phyloP scores from a whole-genome alignment of 2,329 filamentous ascomycete genomes.

The Fusarium sp. region DNA sequence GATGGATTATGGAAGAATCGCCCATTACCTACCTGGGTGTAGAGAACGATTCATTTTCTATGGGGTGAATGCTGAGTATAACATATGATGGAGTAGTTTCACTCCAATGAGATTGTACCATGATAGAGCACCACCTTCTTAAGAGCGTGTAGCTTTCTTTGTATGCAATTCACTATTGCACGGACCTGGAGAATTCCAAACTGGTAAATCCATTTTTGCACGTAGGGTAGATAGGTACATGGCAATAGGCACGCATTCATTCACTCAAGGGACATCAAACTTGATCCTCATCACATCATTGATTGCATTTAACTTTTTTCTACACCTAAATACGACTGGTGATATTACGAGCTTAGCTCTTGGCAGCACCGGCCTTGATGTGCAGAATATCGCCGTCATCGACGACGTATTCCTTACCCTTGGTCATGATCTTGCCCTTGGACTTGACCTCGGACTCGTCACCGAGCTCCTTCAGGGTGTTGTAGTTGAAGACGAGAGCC shows the following conservation, averaged over 20 bases:
- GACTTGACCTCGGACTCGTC: slow-evolving; percentile 91
- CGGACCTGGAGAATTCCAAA: no score
- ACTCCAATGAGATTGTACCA: no score
- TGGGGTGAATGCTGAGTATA: background rate
- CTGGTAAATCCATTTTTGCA: no score
- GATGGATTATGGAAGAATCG: background rate
- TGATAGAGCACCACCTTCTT: no score
- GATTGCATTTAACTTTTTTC: slow-evolving; percentile 46
- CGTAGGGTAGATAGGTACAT: no score
- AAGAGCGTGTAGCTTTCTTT: no score
- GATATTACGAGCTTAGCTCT: slow-evolving; percentile 64
- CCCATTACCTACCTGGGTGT: no score
- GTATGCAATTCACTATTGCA: no score
- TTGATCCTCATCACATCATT: slow-evolving; percentile 39
- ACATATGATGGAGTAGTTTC: background rate
- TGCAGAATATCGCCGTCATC: slow-evolving; percentile 86
- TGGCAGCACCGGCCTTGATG: slow-evolving; percentile 90
- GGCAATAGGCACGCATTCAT: no score
- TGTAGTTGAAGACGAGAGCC: slow-evolving; percentile 92
- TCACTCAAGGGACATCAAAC: background rate
- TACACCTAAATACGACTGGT: slow-evolving; percentile 23
- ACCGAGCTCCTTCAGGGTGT: slow-evolving; percentile 82
- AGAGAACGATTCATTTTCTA: no score
- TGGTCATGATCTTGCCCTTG: slow-evolving; percentile 97
- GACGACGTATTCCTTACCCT: slow-evolving; percentile 96